A percentile compares a stretch with the other conserved stretches of the same genome.
Conservation (phyloP, 495 filamentous ascomycete genomes). For the Neurospora hispaniola region DNA sequence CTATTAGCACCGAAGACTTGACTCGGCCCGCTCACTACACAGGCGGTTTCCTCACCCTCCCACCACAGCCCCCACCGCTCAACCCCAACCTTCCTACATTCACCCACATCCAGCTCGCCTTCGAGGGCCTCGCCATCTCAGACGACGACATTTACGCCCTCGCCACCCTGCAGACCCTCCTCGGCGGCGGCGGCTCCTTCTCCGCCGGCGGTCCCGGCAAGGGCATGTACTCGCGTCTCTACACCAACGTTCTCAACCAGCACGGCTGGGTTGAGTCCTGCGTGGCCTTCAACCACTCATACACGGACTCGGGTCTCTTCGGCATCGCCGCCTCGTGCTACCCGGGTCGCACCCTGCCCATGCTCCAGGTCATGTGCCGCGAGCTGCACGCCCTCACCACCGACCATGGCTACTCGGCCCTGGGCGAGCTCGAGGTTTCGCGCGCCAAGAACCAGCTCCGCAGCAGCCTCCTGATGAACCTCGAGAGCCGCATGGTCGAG, state of each 20-base stretch:
- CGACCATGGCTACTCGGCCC: slow-evolving; percentile 53
- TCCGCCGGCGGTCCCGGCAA: slow-evolving; percentile 96
- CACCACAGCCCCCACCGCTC: slow-evolving; percentile 61
- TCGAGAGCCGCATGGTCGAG: slow-evolving; percentile 95
- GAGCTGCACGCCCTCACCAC: slow-evolving; percentile 71
- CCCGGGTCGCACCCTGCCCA: slow-evolving; percentile 60
- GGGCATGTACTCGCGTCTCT: slow-evolving; percentile 96
- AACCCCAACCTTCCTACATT: slow-evolving; percentile 73
- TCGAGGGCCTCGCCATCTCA: slow-evolving; percentile 86
- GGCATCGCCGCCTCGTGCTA: slow-evolving; percentile 82
- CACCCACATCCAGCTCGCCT: slow-evolving; percentile 87
- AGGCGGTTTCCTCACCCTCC: slow-evolving; percentile 80
- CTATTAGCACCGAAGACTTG: slow-evolving; percentile 46
- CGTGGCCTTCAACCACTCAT: slow-evolving; percentile 92
- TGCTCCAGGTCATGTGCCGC: slow-evolving; percentile 89
- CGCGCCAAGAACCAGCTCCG: slow-evolving; percentile 98
- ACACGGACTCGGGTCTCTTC: slow-evolving; percentile 91
- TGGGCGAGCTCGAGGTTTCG: slow-evolving; percentile 73
- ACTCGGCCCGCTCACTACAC: slow-evolving; percentile 72
- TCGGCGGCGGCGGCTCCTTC: slow-evolving; percentile 94
- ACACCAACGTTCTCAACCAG: slow-evolving; percentile 96
- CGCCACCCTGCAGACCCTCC: slow-evolving; percentile 90
- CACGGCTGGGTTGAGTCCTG: slow-evolving; percentile 94
- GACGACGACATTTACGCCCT: slow-evolving; percentile 91
- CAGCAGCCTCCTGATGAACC: slow-evolving; percentile 88